phyloP scores from a whole-genome alignment of 2,329 filamentous ascomycete genomes.

The Chaetomium olivaceum region DNA sequence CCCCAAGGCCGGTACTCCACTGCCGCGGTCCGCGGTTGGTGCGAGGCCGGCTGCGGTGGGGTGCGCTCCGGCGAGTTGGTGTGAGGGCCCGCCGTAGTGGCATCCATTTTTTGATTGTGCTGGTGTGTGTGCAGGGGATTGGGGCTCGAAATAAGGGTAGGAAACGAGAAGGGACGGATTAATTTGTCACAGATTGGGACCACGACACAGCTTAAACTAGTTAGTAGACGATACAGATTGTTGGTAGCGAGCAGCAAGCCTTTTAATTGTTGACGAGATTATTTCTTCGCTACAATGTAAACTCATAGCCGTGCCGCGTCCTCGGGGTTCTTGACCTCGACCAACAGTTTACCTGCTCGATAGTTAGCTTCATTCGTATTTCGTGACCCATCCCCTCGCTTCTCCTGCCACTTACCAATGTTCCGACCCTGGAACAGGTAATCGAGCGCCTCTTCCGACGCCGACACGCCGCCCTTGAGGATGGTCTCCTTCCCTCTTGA shows the following conservation, averaged over 20 bases:
- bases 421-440: constrained; percentile 69
- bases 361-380: background rate
- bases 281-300: background rate
- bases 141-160: too few species aligned
- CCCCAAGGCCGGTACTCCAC: too few species aligned
- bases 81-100: too few species aligned
- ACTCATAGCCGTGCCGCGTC: constrained; percentile 23
- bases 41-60: too few species aligned
- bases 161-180: too few species aligned
- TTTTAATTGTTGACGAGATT: background rate
- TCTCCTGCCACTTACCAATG: constrained; percentile 51
- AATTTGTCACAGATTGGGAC: too few species aligned
- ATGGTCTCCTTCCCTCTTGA: constrained; percentile 71
- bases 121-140: too few species aligned
- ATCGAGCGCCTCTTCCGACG: constrained; percentile 63
- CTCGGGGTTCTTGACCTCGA: constrained; percentile 33
- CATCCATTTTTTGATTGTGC: too few species aligned
- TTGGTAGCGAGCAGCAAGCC: background rate
- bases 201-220: background rate
- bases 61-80: too few species aligned
- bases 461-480: constrained; percentile 65
- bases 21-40: too few species aligned
- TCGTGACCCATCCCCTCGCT: background rate
- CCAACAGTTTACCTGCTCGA: constrained; percentile 31
- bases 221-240: background rate